Percentiles rank a stretch among this genome's conserved stretches.
These are phyloP conservation scores for Trichosporon faecale DNA, from an alignment of 1,284 basidiomycete genomes.

Conservation along the genomic window DNA sequence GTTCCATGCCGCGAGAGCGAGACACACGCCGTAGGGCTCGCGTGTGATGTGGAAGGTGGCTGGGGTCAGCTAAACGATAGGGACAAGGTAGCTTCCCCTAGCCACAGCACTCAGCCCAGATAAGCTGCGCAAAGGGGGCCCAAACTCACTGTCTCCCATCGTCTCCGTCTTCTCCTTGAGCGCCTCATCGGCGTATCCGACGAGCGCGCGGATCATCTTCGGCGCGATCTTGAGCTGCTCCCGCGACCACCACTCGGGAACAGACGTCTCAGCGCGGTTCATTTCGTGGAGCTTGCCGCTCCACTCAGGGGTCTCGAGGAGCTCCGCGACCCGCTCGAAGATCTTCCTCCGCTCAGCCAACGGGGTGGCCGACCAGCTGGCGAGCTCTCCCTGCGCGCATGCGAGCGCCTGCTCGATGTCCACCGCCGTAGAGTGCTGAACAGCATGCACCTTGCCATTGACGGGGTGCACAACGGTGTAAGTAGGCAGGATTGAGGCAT, in stretches of 20 bases:
- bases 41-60: constrained; percentile 16
- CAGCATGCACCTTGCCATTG: constrained; percentile 16
- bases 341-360: constrained; percentile 20
- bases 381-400: constrained; percentile 8
- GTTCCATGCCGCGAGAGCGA: constrained; percentile 33
- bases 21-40: constrained; percentile 33
- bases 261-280: constrained; percentile 24
- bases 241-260: constrained; percentile 20
- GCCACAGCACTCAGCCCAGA: no score
- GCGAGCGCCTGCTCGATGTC: constrained; percentile 21
- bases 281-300: constrained; percentile 13
- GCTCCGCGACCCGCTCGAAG: constrained; percentile 13
- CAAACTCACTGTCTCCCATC: constrained; percentile 16
- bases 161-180: constrained; percentile 17
- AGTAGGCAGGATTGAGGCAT: constrained; percentile 7
- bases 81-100: no score
- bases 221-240: constrained; percentile 17
- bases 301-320: constrained; percentile 21
- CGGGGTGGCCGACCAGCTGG: constrained; percentile 16
- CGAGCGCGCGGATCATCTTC: constrained; percentile 12
- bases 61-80: neutral
- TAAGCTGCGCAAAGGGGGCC: neutral
- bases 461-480: constrained; percentile 24
- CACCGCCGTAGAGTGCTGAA: constrained; percentile 10
- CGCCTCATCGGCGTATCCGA: constrained; percentile 17